A percentile compares a stretch with the other conserved stretches of the same genome.
Conservation (phyloP, 306 rosid species). For the Hippophae tibetana region DNA sequence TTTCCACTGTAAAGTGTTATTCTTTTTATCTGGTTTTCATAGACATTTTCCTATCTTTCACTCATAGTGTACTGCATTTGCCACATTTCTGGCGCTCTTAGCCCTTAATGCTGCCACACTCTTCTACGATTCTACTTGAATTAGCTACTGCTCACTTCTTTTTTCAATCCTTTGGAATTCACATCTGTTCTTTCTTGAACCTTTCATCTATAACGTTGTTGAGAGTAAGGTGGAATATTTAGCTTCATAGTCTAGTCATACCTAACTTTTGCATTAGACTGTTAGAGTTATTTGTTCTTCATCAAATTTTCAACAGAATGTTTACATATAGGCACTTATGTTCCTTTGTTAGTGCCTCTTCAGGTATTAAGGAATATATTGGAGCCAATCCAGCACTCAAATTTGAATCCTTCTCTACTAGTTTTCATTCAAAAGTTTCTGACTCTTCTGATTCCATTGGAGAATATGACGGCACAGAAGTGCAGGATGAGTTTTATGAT, state of each 20-base stretch:
- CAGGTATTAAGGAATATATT: slow-evolving; percentile 87
- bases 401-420: slow-evolving; percentile 28
- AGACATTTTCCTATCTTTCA: too few species aligned
- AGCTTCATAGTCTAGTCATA: not conserved
- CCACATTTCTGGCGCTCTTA: not conserved
- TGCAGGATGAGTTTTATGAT: slow-evolving; percentile 83
- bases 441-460: slow-evolving; percentile 35
- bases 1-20: too few species aligned
- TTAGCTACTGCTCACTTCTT: not conserved
- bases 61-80: too few species aligned
- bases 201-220: not conserved
- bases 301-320: not conserved
- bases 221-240: not conserved
- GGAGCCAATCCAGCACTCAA: slow-evolving; percentile 65
- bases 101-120: not conserved
- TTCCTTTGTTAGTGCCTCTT: slow-evolving; percentile 17
- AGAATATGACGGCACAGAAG: slow-evolving; percentile 40
- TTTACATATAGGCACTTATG: not conserved
- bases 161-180: not conserved
- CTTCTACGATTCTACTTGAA: not conserved
- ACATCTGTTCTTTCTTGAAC: not conserved
- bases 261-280: not conserved
- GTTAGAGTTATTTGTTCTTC: not conserved
- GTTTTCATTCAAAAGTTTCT: slow-evolving; percentile 42
- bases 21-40: too few species aligned